Evolutionary conservation across 371 early-diverging fungal species (phyloP).

Genomic region (Mortierella sp.): DNA sequence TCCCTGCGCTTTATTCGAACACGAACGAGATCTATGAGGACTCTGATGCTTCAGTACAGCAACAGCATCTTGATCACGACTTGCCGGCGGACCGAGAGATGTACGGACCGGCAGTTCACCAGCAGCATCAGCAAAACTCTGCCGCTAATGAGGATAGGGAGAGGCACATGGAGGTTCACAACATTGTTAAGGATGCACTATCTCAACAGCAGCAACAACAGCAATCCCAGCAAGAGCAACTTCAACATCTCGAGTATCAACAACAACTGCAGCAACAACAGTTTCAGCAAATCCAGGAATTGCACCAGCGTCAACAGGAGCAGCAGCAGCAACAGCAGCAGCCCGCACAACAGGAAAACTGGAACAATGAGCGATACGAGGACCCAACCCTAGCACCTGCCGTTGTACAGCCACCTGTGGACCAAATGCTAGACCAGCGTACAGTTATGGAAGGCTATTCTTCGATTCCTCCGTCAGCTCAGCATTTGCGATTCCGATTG

Average conservation of each 20-base stretch:
- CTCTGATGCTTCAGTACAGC: background rate
- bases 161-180: background rate
- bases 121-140: background rate
- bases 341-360: background rate
- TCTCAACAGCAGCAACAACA: constrained; percentile 6
- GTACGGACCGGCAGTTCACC: background rate
- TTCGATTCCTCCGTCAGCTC: background rate
- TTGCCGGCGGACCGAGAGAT: background rate
- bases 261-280: constrained; percentile 5
- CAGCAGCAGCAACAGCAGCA: background rate
- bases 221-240: background rate
- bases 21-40: background rate
- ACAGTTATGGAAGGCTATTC: background rate
- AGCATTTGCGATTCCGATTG: background rate
- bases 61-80: background rate
- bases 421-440: background rate
- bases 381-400: background rate
- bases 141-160: background rate
- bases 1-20: background rate
- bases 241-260: constrained; percentile 7
- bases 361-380: background rate
- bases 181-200: background rate
- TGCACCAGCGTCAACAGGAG: background rate
- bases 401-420: background rate
- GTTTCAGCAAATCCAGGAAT: background rate